Evolutionary conservation across 371 early-diverging fungal genomes (phyloP), one percentile per base, ranked within the genome.

Genomic region (Syncephalastrum racemosum): DNA sequence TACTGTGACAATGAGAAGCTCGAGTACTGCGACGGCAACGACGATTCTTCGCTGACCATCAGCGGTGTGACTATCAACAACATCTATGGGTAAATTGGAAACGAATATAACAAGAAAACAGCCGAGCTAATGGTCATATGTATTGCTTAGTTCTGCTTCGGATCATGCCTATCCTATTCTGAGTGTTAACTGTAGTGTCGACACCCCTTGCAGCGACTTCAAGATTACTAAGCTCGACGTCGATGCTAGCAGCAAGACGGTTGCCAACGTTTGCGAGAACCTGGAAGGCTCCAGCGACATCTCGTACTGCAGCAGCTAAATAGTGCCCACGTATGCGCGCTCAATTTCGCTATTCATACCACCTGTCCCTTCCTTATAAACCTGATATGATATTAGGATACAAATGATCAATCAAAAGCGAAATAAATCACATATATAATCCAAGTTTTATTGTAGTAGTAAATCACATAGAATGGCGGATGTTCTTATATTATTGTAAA

Each of bases 171-270:
- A 61, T 15, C 68, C 68, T 12, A 47, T 68, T 24, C 13, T 68
- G 14, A 58, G 42, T 49, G 46, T 68, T 44, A 56, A 68, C 56
- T 68, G 68, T 36, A 64, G 62, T 4, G 59, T 53, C 24, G 53
- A 64, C 8, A 68, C 68, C 27, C 68, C 68, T 49, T 68, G 68
- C 52, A 57, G 27, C 0, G 45, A 53, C 12, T 58, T 68, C 15
- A 47, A 55, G 10, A 16, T 68, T n/a, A 44, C 62, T 18, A 51
- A 60, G 22, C 46, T 68, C 20, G 53, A 50, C 31, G 23, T 66
- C 20, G 39, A 20, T 8, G 47, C 59, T n/a, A 50, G 42, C 39
- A 27, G 41, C 42, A 58, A 57, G 47, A 64, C 68, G 4, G 48
- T 42, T 22, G 52, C 58, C 41, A 68, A 68, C 20, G 61, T 58